Evolutionary conservation across 2,329 filamentous ascomycete genomes (phyloP).

Genomic region (Fusarium keratoplasticum): DNA sequence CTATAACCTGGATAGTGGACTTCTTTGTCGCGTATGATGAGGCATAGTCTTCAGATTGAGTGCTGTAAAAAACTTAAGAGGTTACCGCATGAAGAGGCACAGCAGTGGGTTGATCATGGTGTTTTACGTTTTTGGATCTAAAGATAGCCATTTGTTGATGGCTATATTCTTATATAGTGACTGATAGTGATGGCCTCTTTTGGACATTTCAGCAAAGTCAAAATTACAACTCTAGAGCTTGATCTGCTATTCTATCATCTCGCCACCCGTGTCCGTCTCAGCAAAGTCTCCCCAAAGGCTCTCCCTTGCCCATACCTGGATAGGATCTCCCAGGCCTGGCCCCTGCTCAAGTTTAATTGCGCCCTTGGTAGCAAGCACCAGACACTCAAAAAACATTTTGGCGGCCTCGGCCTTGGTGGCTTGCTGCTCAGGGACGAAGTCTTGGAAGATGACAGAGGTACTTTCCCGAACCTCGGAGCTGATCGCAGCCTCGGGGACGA

Average conservation of each 20-base stretch:
- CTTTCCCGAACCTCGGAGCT: conserved; percentile 78
- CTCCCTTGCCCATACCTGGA: conserved; percentile 88
- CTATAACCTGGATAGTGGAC: background rate
- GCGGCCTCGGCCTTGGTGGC: conserved; percentile 92
- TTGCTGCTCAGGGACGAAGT: conserved; percentile 83
- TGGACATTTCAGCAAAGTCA: conserved; percentile 40
- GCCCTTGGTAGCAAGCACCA: conserved; percentile 97
- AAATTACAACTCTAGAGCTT: conserved; percentile 31
- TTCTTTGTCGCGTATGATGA: background rate
- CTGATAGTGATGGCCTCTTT: background rate
- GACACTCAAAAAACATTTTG: conserved; percentile 99
- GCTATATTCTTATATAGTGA: background rate
- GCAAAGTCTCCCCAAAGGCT: conserved; percentile 99
- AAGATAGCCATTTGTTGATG: background rate
- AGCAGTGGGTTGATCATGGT: background rate
- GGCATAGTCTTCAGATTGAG: background rate
- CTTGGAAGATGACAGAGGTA: conserved; percentile 82
- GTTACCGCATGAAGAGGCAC: too few species aligned
- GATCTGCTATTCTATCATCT: conserved; percentile 63
- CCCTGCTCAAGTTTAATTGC: conserved; percentile 96
- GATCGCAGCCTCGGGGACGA: conserved; percentile 79
- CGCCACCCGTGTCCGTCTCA: conserved; percentile 76
- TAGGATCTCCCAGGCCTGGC: conserved; percentile 78
- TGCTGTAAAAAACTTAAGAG: too few species aligned
- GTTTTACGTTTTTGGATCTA: background rate